These are phyloP conservation scores for Scleroderma citrinum DNA, from an alignment of 768 basidiomycete species.

Conservation along the genomic window DNA sequence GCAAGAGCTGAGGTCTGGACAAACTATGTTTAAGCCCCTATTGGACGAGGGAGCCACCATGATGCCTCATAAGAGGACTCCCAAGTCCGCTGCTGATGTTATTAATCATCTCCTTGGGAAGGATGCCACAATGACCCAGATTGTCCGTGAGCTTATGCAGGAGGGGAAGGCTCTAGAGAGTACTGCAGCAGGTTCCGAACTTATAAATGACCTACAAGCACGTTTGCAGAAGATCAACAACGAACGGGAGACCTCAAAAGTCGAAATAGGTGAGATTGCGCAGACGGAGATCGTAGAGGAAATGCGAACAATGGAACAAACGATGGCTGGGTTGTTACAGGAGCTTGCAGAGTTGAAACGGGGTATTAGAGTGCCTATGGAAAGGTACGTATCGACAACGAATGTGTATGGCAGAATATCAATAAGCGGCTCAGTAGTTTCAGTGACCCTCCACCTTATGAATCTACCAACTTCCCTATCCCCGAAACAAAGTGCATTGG, in stretches of 20 bases:
- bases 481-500: neutral
- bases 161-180: neutral
- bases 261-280: neutral
- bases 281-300: neutral
- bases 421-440: too few species aligned
- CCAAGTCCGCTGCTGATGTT: neutral
- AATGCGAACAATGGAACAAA: neutral
- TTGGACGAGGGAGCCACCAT: neutral
- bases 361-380: too few species aligned
- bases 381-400: too few species aligned
- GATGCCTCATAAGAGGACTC: neutral
- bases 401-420: too few species aligned
- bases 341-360: too few species aligned
- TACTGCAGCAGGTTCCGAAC: neutral
- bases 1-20: neutral
- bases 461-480: neutral
- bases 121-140: neutral
- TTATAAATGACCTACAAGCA: neutral
- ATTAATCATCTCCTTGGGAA: neutral
- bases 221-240: neutral
- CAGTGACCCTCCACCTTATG: neutral
- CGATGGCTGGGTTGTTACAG: neutral
- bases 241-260: neutral
- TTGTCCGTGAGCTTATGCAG: neutral
- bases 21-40: neutral